Conservation (phyloP, 495 filamentous ascomycete genomes). For the Neurospora discreta region DNA sequence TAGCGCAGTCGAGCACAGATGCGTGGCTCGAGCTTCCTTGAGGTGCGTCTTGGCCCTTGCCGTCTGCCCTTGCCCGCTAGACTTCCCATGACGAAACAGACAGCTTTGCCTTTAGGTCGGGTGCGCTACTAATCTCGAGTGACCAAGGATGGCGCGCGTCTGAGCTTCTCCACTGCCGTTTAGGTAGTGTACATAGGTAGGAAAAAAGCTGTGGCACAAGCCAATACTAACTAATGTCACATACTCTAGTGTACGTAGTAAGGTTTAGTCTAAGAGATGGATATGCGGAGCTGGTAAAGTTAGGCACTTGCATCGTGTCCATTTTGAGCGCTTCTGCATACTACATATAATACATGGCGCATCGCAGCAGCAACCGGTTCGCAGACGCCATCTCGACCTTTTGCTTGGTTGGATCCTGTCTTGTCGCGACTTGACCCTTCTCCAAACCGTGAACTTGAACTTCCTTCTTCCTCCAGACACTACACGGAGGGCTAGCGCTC, state of each 20-base stretch:
- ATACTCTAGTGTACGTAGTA: not conserved
- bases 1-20: not conserved
- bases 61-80: not conserved
- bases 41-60: not conserved
- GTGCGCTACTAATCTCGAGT: not conserved
- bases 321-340: not conserved
- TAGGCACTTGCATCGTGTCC: not conserved
- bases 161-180: not conserved
- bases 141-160: not conserved
- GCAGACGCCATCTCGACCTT: not conserved
- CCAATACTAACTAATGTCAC: not conserved
- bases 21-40: not conserved
- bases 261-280: not conserved
- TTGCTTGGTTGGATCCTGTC: not conserved
- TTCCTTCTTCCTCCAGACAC: not conserved
- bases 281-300: not conserved
- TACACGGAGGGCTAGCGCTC: not conserved
- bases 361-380: not conserved
- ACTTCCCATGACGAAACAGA: not conserved
- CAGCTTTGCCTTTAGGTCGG: not conserved
- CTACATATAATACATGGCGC: not conserved
- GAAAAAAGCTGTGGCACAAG: not conserved
- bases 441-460: not conserved
- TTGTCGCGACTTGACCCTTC: not conserved
- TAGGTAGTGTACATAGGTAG: too few species aligned